These are phyloP conservation scores for Umbelopsis sp. DNA, from an alignment of 192 early-diverging fungal species.

Conservation along the genomic window DNA sequence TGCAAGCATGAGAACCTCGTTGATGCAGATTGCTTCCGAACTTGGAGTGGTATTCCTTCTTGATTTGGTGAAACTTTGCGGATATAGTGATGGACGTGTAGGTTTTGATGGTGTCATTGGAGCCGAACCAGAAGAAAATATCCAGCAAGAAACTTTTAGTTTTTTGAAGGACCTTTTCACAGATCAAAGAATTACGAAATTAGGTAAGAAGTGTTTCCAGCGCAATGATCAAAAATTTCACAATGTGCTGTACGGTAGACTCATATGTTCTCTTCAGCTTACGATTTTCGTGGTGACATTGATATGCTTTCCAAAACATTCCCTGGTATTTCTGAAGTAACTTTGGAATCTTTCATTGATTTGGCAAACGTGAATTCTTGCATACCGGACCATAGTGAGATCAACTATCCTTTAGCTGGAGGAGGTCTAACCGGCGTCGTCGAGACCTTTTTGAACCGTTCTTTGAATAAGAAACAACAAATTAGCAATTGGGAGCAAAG, in stretches of 20 bases:
- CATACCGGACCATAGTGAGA: neutral
- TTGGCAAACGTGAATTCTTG: constrained; percentile 26
- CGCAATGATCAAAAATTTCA: neutral
- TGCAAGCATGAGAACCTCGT: constrained; percentile 17
- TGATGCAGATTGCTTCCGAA: constrained; percentile 39
- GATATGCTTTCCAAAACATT: constrained; percentile 21
- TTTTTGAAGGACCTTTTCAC: constrained; percentile 5
- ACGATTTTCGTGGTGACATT: constrained; percentile 40
- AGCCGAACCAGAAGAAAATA: neutral
- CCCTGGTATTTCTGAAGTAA: constrained; percentile 24
- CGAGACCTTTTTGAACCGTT: constrained; percentile 14
- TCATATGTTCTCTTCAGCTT: constrained; percentile 20
- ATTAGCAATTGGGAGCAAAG: constrained; percentile 44
- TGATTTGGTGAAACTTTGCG: constrained; percentile 25
- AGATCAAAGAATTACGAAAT: constrained; percentile 22
- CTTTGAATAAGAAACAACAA: constrained; percentile 42
- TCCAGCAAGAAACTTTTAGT: neutral
- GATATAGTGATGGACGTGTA: neutral
- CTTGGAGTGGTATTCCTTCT: constrained; percentile 26
- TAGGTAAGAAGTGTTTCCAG: constrained; percentile 18
- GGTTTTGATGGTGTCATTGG: constrained; percentile 6
- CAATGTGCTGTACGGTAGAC: neutral
- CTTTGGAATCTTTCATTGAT: constrained; percentile 29
- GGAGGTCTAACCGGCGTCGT: constrained; percentile 36
- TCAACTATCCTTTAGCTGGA: neutral